Conservation (phyloP, 2,329 filamentous ascomycete species). For the Penicillium brevicompactum region DNA sequence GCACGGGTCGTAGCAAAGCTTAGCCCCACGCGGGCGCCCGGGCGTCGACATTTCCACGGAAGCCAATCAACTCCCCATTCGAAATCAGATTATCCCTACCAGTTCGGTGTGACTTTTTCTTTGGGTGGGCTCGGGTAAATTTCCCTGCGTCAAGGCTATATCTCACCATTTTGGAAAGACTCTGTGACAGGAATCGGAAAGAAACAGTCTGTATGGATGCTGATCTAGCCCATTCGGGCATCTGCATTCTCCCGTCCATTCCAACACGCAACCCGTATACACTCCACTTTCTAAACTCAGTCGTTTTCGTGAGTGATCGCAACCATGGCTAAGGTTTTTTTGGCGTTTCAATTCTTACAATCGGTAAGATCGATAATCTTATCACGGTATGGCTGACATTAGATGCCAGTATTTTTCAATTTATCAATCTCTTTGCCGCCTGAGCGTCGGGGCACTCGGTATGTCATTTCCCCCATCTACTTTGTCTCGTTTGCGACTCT, state of each 20-base stretch:
- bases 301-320: neutral
- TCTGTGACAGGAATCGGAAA: neutral
- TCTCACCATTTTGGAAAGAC: neutral
- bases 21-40: neutral
- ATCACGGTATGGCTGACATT: slow-evolving; percentile 7
- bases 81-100: slow-evolving; percentile 9
- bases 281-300: neutral
- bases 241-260: neutral
- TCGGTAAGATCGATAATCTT: slow-evolving; percentile 23
- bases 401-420: neutral
- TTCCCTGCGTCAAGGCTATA: neutral
- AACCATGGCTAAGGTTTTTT: neutral
- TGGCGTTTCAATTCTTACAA: neutral
- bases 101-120: neutral
- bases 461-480: neutral
- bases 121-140: neutral
- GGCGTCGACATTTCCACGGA: neutral
- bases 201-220: neutral
- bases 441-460: neutral
- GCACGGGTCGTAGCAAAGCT: slow-evolving; percentile 15
- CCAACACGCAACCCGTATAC: neutral
- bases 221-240: neutral
- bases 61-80: slow-evolving; percentile 2
- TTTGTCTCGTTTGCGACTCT: neutral
- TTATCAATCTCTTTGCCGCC: neutral